Percentiles rank a stretch among this genome's conserved stretches.
Evolutionary conservation across 179 eudicot genomes (phyloP).

Genomic region (Silene vulgaris): DNA sequence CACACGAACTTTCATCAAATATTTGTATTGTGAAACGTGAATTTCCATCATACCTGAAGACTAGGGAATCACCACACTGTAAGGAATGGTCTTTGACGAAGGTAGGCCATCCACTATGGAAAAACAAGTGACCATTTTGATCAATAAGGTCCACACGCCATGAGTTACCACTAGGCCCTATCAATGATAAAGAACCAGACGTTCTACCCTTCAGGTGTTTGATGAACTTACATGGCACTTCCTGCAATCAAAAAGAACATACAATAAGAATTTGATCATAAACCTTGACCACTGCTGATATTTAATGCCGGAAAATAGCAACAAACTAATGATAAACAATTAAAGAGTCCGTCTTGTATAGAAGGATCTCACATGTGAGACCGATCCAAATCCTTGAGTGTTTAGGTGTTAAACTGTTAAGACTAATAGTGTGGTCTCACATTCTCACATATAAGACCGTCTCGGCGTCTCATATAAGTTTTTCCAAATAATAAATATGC

Average conservation of each 20-base stretch:
- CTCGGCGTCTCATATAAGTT: too few relatives aligned
- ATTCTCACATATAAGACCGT: too few relatives aligned
- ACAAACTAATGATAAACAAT: background rate
- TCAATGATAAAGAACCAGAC: conserved; percentile 45
- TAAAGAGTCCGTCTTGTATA: background rate
- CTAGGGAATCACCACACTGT: conserved; percentile 64
- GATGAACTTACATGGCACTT: conserved; percentile 56
- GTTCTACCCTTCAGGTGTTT: conserved; percentile 47
- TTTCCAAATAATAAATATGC: too few relatives aligned
- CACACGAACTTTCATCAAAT: conserved; percentile 77
- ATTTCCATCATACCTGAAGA: conserved; percentile 74
- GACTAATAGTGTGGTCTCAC: too few relatives aligned
- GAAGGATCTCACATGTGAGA: background rate
- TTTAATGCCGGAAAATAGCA: background rate
- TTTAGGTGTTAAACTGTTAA: too few relatives aligned
- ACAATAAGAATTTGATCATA: background rate
- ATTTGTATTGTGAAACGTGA: conserved; percentile 62
- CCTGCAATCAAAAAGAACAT: conserved; percentile 38
- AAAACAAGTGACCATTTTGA: conserved; percentile 43
- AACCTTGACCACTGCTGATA: background rate
- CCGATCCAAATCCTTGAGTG: too few relatives aligned
- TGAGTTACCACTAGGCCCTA: conserved; percentile 75
- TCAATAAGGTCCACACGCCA: conserved; percentile 60
- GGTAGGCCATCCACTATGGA: conserved; percentile 64
- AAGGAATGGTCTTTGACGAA: conserved; percentile 70